Evolutionary conservation across 805 yeast species (phyloP), one percentile per base, ranked within the genome.

Genomic region (Candida patagonica): DNA sequence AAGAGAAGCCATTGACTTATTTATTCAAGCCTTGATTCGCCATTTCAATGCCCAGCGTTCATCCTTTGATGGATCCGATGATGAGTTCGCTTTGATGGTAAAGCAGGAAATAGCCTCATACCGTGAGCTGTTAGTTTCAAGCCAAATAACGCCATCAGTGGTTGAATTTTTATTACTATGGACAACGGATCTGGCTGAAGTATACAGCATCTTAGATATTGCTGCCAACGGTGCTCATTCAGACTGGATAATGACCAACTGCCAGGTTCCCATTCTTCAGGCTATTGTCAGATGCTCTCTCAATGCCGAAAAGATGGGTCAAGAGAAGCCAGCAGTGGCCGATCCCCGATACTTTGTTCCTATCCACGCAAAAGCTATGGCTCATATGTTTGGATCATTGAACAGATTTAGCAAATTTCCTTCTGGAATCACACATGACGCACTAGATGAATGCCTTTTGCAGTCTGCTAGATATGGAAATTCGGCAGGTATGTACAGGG

Each of bases 161-260:
- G 43, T 53, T 16, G 38, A 44, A 31, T 57, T 57, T 30, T 38
- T 56, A 35, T 43, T 57, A 15, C 41, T 46, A n/a, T 49, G 52
- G 49, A 41, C 48, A 7, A 26, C 30, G n/a, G 33, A 44, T 7
- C 27, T 31, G 16, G 51, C 41, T 8, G 62, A 58, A 20, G 47
- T 57, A 5, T 47, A 50, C 46, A 42, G 46, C n/a, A 42, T 57
- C 24, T 40, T 56, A 9, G 47, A 43, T 6, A 21, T 41, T 2
- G 51, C 52, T 6, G 45, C 46, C 19, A 29, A 42, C 10, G 42
- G 56, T 2, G 26, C 38, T 15, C 33, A 43, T 26, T 27, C 45
- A 8, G 34, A 32, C n/a, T 48, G 42, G 9, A 50, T 58, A 10
- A 45, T 48, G 20, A 34, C 42, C 7, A 32, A 34, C n/a, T 55